Base-by-base conservation (phyloP, 2,329 filamentous ascomycete species). In the Claviceps cyperi region DNA sequence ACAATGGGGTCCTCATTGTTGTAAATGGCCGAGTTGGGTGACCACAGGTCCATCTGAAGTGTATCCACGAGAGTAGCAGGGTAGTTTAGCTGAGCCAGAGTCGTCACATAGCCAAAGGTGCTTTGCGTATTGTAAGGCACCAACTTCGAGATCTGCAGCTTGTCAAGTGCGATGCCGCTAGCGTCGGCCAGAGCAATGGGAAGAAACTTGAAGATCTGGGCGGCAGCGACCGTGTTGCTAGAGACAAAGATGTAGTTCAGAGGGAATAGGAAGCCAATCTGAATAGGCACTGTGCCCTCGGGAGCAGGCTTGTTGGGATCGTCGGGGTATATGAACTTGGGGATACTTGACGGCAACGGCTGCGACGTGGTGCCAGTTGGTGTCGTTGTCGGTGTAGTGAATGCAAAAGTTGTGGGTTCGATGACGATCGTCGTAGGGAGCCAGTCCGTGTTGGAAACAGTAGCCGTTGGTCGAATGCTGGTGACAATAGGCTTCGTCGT, bases 231-330 rank as follows among this genome's bases (percentile, higher is more conserved):
- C 14, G 80, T 73, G 54, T 84, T 80, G 21, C 71, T 72, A 11
- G 84, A 81, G 28, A 97, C 85, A 62, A 94, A 95, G 8, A 77
- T 70, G 65, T 92, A 98, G 69, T 94, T 91, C 57, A 94, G 75
- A 1, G 78, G 77, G 60, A 81, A 84, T 48, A 79, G 71, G 75
- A 97, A 96, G 36, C 86, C 92, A 54, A 97, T 76, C 63, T 95
- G 88, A 57, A 95, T 83, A 57, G 86, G 67, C 4, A 78, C 80
- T 1, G 78, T 80, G 57, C 86, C 84, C 3, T 73, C 67, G 0
- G 86, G 84, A 17, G 73, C 64, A 4, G 68, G 52, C 9, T 63
- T 57, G 19, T 73, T 70, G 46, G 76, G 73, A 50, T 76, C 73
- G 40, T 80, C 77, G 8, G 88, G 87, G 28, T 81, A 78, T 56